phyloP scores from a whole-genome alignment of 1,284 basidiomycete genomes.

The Fomitiporia mediterranea region DNA sequence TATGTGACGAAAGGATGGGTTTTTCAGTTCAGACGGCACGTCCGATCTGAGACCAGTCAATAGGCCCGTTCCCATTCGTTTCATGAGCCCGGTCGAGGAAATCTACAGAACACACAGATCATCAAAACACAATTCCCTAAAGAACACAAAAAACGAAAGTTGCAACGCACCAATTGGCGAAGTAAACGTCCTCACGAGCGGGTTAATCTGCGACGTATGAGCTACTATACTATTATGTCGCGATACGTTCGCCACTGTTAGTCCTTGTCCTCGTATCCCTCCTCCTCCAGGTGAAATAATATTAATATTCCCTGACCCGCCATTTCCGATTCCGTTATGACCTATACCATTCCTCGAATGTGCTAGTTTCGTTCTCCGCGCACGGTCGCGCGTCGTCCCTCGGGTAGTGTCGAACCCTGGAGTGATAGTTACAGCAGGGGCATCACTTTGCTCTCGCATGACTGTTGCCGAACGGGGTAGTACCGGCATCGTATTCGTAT shows the following conservation, averaged over 20 bases:
- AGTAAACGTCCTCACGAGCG: conserved; percentile 12
- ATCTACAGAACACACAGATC: neutral
- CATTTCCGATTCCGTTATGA: neutral
- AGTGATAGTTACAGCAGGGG: neutral
- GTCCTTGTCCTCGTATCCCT: neutral
- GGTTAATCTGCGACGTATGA: conserved; percentile 7
- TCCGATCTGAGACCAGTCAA: no score
- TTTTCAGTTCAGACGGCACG: no score
- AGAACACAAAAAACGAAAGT: neutral
- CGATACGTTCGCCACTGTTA: conserved; percentile 15
- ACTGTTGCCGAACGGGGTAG: neutral
- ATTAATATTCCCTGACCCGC: neutral
- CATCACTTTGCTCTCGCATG: neutral
- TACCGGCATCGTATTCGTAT: no score
- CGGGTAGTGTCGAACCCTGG: neutral
- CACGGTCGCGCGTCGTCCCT: neutral
- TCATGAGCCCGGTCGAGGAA: neutral
- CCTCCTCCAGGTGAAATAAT: neutral
- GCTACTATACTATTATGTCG: conserved; percentile 3
- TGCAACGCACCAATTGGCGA: conserved; percentile 14
- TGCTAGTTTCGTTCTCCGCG: neutral
- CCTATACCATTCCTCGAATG: neutral
- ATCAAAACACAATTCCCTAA: neutral
- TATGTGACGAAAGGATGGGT: no score
- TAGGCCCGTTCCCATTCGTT: no score